phyloP scores from a whole-genome alignment of 768 basidiomycete species.

The Podaxis pistillaris region DNA sequence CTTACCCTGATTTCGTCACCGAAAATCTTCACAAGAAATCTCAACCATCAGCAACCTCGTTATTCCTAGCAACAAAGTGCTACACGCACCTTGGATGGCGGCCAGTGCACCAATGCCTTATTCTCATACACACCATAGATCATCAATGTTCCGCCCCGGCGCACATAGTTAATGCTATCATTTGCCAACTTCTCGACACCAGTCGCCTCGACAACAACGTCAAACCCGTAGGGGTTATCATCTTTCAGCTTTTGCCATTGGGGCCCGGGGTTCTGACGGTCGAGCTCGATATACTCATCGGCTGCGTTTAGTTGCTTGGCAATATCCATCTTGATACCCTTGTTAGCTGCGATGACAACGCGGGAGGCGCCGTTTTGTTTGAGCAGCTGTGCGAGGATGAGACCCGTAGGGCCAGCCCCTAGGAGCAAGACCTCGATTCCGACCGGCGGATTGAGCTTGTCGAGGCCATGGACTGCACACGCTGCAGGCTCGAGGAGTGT shows the following conservation, averaged over 20 bases:
- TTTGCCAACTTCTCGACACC: conserved; percentile 88
- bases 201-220: conserved; percentile 68
- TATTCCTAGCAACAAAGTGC: conserved; percentile 5
- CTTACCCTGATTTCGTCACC: conserved; percentile 52
- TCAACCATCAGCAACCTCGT: not conserved
- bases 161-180: conserved; percentile 86
- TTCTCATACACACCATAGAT: conserved; percentile 91
- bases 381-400: conserved; percentile 84
- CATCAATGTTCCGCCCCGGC: conserved; percentile 81
- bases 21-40: conserved; percentile 51
- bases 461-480: conserved; percentile 89
- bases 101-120: conserved; percentile 81
- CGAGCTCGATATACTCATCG: conserved; percentile 86
- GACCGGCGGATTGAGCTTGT: conserved; percentile 80
- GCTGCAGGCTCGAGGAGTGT: conserved; percentile 89
- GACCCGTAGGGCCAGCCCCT: conserved; percentile 89
- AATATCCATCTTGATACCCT: conserved; percentile 88
- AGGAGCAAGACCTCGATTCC: conserved; percentile 83
- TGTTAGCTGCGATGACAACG: conserved; percentile 85
- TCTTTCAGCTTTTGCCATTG: conserved; percentile 83
- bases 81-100: conserved; percentile 76
- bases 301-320: conserved; percentile 76
- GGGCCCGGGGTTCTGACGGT: conserved; percentile 65
- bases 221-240: conserved; percentile 86
- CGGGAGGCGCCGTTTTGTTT: conserved; percentile 82